Percentiles rank a stretch among this genome's conserved stretches.
These are phyloP conservation scores for Trichoderma asperellum DNA, from an alignment of 2,329 filamentous ascomycete genomes.

Conservation along the genomic window DNA sequence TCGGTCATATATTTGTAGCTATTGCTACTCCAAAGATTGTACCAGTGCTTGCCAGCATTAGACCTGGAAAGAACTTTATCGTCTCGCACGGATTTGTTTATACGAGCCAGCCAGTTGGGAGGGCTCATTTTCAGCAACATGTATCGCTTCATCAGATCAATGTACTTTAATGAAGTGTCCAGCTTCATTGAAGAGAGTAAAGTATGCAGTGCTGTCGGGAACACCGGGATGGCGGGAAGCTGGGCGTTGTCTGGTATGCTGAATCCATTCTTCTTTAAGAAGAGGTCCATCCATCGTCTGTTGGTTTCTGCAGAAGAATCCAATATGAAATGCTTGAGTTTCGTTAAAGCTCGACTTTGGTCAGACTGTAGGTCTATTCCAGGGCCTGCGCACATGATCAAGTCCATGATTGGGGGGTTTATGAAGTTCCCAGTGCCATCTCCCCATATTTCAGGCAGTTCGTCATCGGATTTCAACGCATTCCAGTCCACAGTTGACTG, in stretches of 20 bases:
- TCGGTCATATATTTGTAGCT: neutral
- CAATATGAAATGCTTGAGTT: slow-evolving; percentile 26
- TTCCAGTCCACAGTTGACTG: slow-evolving; percentile 12
- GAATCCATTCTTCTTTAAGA: slow-evolving; percentile 40
- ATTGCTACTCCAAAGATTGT: slow-evolving; percentile 32
- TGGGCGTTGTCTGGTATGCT: slow-evolving; percentile 30
- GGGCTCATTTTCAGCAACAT: slow-evolving; percentile 35
- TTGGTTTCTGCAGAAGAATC: slow-evolving; percentile 39
- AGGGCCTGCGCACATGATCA: neutral
- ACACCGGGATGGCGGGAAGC: slow-evolving; percentile 36
- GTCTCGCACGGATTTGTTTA: slow-evolving; percentile 35
- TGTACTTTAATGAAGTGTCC: neutral
- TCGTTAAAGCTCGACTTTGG: neutral
- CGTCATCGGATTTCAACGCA: neutral
- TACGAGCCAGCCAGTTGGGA: slow-evolving; percentile 30
- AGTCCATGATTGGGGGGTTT: neutral
- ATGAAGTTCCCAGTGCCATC: neutral
- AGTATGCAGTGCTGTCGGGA: slow-evolving; percentile 22
- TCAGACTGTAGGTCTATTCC: neutral
- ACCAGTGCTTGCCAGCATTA: slow-evolving; percentile 40
- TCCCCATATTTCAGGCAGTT: slow-evolving; percentile 8
- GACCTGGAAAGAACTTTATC: slow-evolving; percentile 36
- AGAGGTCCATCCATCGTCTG: slow-evolving; percentile 40
- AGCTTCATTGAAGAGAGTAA: slow-evolving; percentile 34
- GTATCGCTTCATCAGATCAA: slow-evolving; percentile 8